Base-by-base conservation (phyloP, 2,329 filamentous ascomycete species). In the Didymella glomerata region DNA sequence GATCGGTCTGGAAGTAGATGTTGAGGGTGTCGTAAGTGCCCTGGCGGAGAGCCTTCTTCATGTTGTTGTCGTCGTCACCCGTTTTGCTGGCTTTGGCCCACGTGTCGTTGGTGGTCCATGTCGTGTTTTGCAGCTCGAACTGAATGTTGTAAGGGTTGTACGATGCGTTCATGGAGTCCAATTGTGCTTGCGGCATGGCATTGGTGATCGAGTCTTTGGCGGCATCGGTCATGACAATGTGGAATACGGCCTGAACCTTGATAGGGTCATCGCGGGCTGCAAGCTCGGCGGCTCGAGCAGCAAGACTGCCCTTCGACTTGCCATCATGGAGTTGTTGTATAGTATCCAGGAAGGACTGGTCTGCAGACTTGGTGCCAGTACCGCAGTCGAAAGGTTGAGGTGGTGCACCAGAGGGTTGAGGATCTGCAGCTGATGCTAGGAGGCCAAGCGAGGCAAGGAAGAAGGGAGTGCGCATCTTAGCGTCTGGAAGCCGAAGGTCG, bases 1-100 rank as follows among this genome's bases (percentile, higher is more conserved):
- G 78, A 55, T 86, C 78, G 30, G 82, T 83, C 71, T 86, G 83
- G 76, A 86, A 87, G 76, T 86, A 87, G 59, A 88, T 76, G 71
- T 88, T 88, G 34, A 87, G 78, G 1, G 81, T 80, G 38, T 67
- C 62, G 73, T 88, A 88, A 38, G 71, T 81, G 50, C 85, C 85
- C 57, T 80, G 75, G 22, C 84, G 83, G 2, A 87, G 80, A 2
- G 80, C 72, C 24, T 73, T 69, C 71, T 87, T 87, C 82, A 86
- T 84, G 13, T 57, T 65, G 60, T 83, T 82, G 46, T 80, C 68
- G 63, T 82, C 81, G 67, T 82, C 80, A 24, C 71, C 71, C 32
- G 22, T 6, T 7, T 76, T 77, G 52, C 76, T 27, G 24, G 41
- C 79, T 18, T 77, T 68, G 30, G 85, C 84, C 85, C 85, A 87